Evolutionary conservation across 768 basidiomycete genomes (phyloP), one percentile per base, ranked within the genome.

Genomic region (Dacryopinax primogenitus): DNA sequence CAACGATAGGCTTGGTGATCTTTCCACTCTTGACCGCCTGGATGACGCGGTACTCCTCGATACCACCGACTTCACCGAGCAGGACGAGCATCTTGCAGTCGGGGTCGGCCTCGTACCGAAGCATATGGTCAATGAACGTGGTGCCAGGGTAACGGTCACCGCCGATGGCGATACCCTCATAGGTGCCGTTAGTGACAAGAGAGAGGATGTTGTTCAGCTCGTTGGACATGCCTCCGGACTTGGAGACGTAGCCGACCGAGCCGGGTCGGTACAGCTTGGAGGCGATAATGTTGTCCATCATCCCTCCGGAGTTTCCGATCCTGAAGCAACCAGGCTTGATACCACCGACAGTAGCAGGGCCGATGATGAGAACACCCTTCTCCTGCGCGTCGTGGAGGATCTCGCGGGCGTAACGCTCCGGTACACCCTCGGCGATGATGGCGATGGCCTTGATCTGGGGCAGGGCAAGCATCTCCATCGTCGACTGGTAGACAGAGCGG

Each of bases 221-320:
- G 81, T 98, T 98, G 72, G 95, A 98, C 95, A 99, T 99, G 77
- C 95, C 95, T 70, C 95, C 95, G 7, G 94, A 97, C 80, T 99
- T 99, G 77, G 92, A 96, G 74, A 99, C 95, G 77, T 98, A 99
- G 73, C 94, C 95, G 71, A 99, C 90, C 13, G 93, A 92, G 65
- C 95, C 95, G 30, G 93, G 80, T 72, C 94, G 92, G 84, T 97
- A 99, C 68, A 99, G 88, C 82, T 97, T 99, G 68, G 92, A 95
- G 6, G 94, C 80, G 73, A 97, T 96, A 79, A 98, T 94, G 82
- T 98, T 99, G 82, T 99, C 95, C 94, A 97, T 96, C 95, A 98
- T 98, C 73, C 91, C 95, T 81, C 95, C 95, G 66, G 91, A 93
- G 84, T 99, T 99, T 72, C 95, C 95, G 72, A 98, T 98, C 77